These are phyloP conservation scores for Musa beccarii DNA, from an alignment of 176 grass and related monocot species.

Conservation along the genomic window DNA sequence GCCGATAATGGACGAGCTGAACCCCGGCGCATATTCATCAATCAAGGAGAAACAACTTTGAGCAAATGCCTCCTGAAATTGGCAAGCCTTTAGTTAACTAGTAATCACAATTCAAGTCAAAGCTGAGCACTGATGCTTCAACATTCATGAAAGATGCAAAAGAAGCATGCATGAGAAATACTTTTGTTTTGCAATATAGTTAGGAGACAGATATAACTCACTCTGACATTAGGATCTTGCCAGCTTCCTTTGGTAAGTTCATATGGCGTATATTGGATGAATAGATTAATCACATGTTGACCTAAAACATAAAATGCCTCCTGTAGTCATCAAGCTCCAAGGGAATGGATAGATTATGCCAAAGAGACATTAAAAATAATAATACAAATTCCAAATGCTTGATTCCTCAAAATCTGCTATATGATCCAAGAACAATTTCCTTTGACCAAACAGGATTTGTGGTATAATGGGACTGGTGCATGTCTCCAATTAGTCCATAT, in stretches of 20 bases:
- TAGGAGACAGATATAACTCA: conserved; percentile 35
- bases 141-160: no score
- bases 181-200: not conserved
- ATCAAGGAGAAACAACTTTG: conserved; percentile 94
- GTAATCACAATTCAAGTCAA: no score
- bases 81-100: conserved; percentile 3
- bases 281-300: conserved; percentile 94
- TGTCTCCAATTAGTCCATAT: no score
- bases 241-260: conserved; percentile 74
- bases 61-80: conserved; percentile 79
- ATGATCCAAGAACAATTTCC: no score
- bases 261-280: conserved; percentile 93
- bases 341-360: not conserved
- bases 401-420: no score
- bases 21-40: conserved; percentile 81
- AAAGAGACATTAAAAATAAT: not conserved
- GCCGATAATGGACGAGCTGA: conserved; percentile 76
- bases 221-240: conserved; percentile 77
- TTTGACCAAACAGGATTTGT: no score
- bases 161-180: not conserved
- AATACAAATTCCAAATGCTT: not conserved
- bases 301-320: conserved; percentile 30
- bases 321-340: not conserved
- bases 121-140: no score
- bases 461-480: no score